Evolutionary conservation across 345 rosid species (phyloP).

Genomic region (Moringa oleifera): DNA sequence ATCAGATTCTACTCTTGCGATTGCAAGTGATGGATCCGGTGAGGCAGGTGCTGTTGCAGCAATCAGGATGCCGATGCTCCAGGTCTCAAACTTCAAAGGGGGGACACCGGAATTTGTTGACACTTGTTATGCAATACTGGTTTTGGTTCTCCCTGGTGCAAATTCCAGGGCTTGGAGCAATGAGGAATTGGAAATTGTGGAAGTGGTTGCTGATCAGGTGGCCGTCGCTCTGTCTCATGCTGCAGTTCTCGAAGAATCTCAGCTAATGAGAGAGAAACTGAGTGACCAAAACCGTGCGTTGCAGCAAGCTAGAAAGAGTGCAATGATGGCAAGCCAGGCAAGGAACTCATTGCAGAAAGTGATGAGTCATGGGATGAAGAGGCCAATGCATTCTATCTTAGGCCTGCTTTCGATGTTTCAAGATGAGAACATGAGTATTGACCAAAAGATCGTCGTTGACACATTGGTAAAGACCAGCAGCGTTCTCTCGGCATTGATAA

Average conservation of each 20-base stretch:
- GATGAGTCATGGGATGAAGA: constrained; percentile 92
- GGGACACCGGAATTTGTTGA: constrained; percentile 82
- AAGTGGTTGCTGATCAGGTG: constrained; percentile 97
- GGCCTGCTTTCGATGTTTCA: constrained; percentile 85
- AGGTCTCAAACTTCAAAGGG: constrained; percentile 76
- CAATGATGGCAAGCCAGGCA: constrained; percentile 95
- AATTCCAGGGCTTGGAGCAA: constrained; percentile 55
- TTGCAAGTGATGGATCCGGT: constrained; percentile 52
- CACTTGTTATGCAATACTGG: constrained; percentile 73
- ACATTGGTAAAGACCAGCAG: constrained; percentile 65
- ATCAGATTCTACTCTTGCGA: constrained; percentile 60
- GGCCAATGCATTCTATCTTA: constrained; percentile 90
- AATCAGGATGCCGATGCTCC: constrained; percentile 89
- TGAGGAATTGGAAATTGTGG: constrained; percentile 76
- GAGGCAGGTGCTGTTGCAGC: constrained; percentile 82
- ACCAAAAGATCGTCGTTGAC: constrained; percentile 63
- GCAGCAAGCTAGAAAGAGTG: constrained; percentile 74
- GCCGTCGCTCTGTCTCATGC: constrained; percentile 98
- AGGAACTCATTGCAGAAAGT: constrained; percentile 91
- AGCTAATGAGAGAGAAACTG: constrained; percentile 76
- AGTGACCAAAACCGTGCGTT: constrained; percentile 66
- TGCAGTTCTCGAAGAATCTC: constrained; percentile 91
- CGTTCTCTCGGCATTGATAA: constrained; percentile 72
- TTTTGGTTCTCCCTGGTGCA: constrained; percentile 63
- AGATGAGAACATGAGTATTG: constrained; percentile 44